Percentiles rank a stretch among this genome's conserved stretches.
phyloP scores from a whole-genome alignment of 2,329 filamentous ascomycete genomes.

The Xylariaceae sp. region DNA sequence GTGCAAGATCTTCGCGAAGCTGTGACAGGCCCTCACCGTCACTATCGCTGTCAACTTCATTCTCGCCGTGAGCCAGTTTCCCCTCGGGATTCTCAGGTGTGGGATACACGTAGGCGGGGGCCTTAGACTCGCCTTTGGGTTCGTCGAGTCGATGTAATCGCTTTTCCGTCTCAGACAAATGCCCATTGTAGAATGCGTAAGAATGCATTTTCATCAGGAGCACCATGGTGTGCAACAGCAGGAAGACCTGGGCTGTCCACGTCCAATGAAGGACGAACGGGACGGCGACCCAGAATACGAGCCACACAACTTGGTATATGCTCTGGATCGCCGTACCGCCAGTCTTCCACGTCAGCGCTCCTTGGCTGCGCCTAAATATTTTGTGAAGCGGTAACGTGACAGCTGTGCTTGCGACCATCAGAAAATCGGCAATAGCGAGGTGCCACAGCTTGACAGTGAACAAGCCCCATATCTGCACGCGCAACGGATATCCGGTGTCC shows the following conservation, averaged over 20 bases:
- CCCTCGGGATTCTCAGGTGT: slow-evolving; percentile 51
- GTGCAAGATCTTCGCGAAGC: slow-evolving; percentile 80
- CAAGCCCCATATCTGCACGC: slow-evolving; percentile 80
- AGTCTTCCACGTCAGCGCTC: slow-evolving; percentile 65
- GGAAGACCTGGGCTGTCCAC: slow-evolving; percentile 95
- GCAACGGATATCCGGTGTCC: slow-evolving; percentile 83
- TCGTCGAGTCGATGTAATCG: slow-evolving; percentile 75
- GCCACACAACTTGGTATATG: slow-evolving; percentile 74
- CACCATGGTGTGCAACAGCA: slow-evolving; percentile 84
- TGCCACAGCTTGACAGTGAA: slow-evolving; percentile 89
- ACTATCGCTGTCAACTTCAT: slow-evolving; percentile 35
- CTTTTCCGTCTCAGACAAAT: slow-evolving; percentile 81
- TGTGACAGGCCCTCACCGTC: slow-evolving; percentile 51
- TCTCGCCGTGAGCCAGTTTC: slow-evolving; percentile 19
- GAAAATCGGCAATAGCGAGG: slow-evolving; percentile 73
- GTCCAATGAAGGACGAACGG: slow-evolving; percentile 88
- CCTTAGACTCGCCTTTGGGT: slow-evolving; percentile 64
- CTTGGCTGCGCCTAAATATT: slow-evolving; percentile 51
- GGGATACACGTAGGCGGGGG: slow-evolving; percentile 73
- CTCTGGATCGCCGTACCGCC: slow-evolving; percentile 82
- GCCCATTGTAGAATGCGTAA: slow-evolving; percentile 96
- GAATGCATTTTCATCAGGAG: slow-evolving; percentile 99
- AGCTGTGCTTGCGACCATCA: slow-evolving; percentile 77
- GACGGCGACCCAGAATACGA: slow-evolving; percentile 75
- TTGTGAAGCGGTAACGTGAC: slow-evolving; percentile 71